Conservation (phyloP, 495 filamentous ascomycete species). For the Tuber borchii region DNA sequence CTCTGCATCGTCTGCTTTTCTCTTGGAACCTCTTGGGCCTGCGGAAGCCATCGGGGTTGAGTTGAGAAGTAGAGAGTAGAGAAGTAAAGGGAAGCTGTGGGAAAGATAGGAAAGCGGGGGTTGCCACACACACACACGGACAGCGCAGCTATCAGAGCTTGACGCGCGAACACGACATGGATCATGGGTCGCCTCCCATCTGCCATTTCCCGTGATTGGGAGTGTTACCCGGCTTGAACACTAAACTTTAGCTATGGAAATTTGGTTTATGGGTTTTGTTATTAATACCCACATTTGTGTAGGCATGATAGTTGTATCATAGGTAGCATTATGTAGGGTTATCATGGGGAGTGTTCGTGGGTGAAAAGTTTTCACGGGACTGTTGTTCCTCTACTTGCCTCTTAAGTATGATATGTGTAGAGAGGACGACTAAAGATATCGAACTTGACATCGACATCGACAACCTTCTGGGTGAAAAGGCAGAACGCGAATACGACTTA, state of each 20-base stretch:
- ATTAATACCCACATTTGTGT: no score
- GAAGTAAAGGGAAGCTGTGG: slow-evolving; percentile 13
- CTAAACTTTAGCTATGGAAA: background rate
- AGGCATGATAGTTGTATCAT: no score
- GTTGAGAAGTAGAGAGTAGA: slow-evolving; percentile 10
- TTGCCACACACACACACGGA: slow-evolving; percentile 10
- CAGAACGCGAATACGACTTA: no score
- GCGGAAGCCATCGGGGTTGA: slow-evolving; percentile 26
- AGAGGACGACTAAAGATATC: no score
- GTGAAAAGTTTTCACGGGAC: no score
- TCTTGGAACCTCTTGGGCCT: slow-evolving; percentile 37
- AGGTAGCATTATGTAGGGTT: no score
- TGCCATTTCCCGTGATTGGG: slow-evolving; percentile 7
- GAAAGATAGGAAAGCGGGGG: slow-evolving; percentile 12
- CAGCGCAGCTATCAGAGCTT: slow-evolving; percentile 11
- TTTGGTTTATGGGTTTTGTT: no score
- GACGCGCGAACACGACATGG: slow-evolving; percentile 28
- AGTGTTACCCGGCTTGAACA: slow-evolving; percentile 21
- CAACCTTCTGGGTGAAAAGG: no score
- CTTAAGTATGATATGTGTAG: no score
- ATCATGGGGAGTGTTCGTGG: no score
- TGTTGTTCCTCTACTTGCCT: no score
- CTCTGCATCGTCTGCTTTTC: slow-evolving; percentile 41
- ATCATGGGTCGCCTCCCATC: slow-evolving; percentile 16
- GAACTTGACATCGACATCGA: no score